These are phyloP conservation scores for Didymella pomorum DNA, from an alignment of 2,329 filamentous ascomycete species.

Conservation along the genomic window DNA sequence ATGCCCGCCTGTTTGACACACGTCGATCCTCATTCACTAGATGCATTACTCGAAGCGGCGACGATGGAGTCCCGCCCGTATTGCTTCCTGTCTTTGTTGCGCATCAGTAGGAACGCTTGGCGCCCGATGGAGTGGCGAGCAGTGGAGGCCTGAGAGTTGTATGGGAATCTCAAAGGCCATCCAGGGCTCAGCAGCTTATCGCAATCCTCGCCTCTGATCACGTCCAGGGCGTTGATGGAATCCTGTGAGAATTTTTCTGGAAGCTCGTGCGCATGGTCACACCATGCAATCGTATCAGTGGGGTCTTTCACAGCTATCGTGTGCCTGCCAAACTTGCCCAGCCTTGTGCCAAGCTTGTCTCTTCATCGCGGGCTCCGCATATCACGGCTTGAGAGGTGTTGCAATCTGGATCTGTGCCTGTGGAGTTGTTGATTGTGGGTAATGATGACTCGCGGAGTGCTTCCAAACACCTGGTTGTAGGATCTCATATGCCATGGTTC, in stretches of 20 bases:
- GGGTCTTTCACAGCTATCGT: slow-evolving; percentile 1
- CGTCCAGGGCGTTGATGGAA: slow-evolving; percentile 2
- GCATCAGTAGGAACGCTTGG: slow-evolving; percentile 14
- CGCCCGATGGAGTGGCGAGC: slow-evolving; percentile 8
- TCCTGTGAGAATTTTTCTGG: slow-evolving; percentile 12
- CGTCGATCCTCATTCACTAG: not conserved
- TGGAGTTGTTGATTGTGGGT: slow-evolving; percentile 7
- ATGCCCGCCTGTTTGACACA: slow-evolving; percentile 14
- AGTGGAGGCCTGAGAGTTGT: not conserved
- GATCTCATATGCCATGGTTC: slow-evolving; percentile 2
- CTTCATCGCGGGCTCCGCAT: not conserved
- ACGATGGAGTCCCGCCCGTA: slow-evolving; percentile 8
- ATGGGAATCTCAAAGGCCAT: slow-evolving; percentile 11
- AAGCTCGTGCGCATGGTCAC: slow-evolving; percentile 14
- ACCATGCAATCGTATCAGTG: slow-evolving; percentile 13
- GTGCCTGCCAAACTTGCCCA: slow-evolving; percentile 13
- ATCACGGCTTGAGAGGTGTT: not conserved
- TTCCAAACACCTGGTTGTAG: slow-evolving; percentile 17
- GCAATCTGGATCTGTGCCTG: slow-evolving; percentile 6
- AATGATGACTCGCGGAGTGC: slow-evolving; percentile 2
- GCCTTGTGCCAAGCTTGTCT: slow-evolving; percentile 10
- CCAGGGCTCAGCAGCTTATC: slow-evolving; percentile 2
- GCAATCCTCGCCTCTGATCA: slow-evolving; percentile 3
- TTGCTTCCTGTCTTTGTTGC: slow-evolving; percentile 5
- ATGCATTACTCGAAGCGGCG: slow-evolving; percentile 5